Evolutionary conservation across 495 filamentous ascomycete species (phyloP), one percentile per base, ranked within the genome.

Genomic region (Immersiella caudata): DNA sequence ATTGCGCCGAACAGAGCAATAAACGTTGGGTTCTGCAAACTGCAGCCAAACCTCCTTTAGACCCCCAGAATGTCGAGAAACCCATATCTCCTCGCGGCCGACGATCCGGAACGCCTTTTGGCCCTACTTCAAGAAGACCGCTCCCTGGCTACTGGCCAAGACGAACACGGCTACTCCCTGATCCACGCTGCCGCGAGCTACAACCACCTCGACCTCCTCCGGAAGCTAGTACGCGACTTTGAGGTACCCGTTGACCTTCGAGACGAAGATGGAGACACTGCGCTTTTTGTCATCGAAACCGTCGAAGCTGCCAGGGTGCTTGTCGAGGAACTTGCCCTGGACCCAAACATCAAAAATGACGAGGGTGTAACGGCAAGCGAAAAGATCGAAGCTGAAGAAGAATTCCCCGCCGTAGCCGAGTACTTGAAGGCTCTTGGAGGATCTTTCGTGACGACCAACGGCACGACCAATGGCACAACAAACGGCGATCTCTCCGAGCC

Each of bases 161-260:
- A 96, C 76, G 85, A 89, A 66, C 88, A 93, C 68, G 93, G 93
- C 67, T 97, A 99, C 81, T 96, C 94, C 18, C 85, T 97, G 22
- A 80, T 98, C 22, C 95, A 99, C 77, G 96, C 95, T 24, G 91
- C 94, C 7, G 87, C 90, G 33, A 97, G 94, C 68, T 99, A 99
- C 83, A 89, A 88, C 73, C 93, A 97, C 69, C 78, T 89, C 35
- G 86, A 89, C 61, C 89, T 98, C 26, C 87, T 97, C 8, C 89
- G 89, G 52, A 79, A 87, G 0, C 86, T 99, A 1, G 85, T 96
- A n/a, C 80, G 83, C 35, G 91, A 91, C 16, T 93, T 91, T 78
- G 79, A 89, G 24, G 92, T 92, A 11, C 79, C 93, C 66, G 87
- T 91, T 33, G 90, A 97, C 73, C 79, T 97, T 51, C 83, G 83